Evolutionary conservation across 345 rosid genomes (phyloP).

Genomic region (Eucalyptus melliodora): DNA sequence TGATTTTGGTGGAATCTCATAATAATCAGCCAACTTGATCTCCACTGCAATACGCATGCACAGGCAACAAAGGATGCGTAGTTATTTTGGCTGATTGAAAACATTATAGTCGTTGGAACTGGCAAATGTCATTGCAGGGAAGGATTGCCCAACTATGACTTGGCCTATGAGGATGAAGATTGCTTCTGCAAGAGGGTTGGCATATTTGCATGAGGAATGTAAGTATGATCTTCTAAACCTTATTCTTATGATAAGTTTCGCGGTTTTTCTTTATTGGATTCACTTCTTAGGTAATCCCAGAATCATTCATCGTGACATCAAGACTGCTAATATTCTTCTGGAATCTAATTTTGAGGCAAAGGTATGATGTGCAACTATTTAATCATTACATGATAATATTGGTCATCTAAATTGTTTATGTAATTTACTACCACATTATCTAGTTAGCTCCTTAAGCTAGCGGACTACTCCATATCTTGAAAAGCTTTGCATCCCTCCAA

Average conservation of each 20-base stretch:
- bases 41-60: not conserved
- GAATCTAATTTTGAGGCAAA: too few species aligned
- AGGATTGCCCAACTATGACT: conserved; percentile 46
- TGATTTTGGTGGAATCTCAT: not conserved
- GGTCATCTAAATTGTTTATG: not conserved
- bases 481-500: too few species aligned
- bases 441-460: too few species aligned
- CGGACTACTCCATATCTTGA: too few species aligned
- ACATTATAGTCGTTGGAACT: not conserved
- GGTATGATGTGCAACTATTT: not conserved
- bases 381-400: not conserved
- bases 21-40: not conserved
- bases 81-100: not conserved
- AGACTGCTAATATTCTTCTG: too few species aligned
- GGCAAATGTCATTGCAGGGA: conserved; percentile 24
- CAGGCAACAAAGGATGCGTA: not conserved
- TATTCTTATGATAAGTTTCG: not conserved
- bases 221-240: conserved; percentile 7
- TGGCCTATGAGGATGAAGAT: conserved; percentile 64
- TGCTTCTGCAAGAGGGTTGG: conserved; percentile 77
- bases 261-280: not conserved
- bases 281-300: too few species aligned
- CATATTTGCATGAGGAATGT: conserved; percentile 89
- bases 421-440: not conserved
- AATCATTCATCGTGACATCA: too few species aligned